Percentiles rank a stretch among this genome's conserved stretches.
Conservation (phyloP, 2,329 filamentous ascomycete species). For the Pochonia chlamydosporia region DNA sequence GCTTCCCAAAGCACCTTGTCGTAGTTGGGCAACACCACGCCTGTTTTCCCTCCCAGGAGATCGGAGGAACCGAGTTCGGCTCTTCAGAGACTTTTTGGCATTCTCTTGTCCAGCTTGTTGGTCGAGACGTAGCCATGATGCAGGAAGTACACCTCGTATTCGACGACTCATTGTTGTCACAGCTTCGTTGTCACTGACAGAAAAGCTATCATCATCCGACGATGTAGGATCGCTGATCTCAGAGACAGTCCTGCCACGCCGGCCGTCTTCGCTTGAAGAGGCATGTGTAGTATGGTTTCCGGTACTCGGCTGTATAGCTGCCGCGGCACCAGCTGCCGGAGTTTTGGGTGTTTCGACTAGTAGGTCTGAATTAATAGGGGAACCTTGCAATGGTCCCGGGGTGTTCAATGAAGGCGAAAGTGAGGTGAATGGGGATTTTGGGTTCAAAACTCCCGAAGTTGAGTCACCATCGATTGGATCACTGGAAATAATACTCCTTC, state of each 20-base stretch:
- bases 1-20: conserved; percentile 23
- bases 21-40: conserved; percentile 45
- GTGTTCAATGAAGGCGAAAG: background rate
- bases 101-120: conserved; percentile 33
- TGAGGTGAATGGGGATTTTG: background rate
- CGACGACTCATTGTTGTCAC: conserved; percentile 35
- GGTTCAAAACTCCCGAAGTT: background rate
- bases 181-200: conserved; percentile 35
- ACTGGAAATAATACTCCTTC: conserved; percentile 24
- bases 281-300: background rate
- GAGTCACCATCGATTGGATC: conserved; percentile 20
- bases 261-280: background rate
- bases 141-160: conserved; percentile 57
- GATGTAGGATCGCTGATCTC: background rate
- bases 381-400: background rate
- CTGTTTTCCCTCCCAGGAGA: conserved; percentile 35
- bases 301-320: no score
- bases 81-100: conserved; percentile 20
- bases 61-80: conserved; percentile 19
- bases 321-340: no score
- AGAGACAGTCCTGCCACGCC: background rate
- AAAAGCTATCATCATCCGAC: conserved; percentile 20
- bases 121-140: conserved; percentile 61
- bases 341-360: no score
- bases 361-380: no score